Evolutionary conservation across 805 yeast species (phyloP), one percentile per base, ranked within the genome.

Genomic region (Kodamaea sagamina): DNA sequence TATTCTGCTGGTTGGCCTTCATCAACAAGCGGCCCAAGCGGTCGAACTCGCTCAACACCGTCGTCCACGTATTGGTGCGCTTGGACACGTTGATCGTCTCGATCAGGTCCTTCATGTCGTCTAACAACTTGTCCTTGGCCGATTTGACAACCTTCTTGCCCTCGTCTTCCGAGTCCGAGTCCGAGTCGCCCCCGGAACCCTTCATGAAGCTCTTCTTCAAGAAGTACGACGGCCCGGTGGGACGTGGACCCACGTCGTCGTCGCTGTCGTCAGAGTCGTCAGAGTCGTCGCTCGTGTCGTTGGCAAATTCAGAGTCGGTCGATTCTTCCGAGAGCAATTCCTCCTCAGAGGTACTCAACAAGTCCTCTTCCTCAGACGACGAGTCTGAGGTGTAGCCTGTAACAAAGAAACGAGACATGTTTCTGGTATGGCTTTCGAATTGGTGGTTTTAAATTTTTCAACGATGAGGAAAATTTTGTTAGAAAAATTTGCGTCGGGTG

Each of bases 351-450:
- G 77, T 67, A 47, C 74, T 63, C 54, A 72, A 62, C 48, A 74
- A 77, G 48, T 72, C 78, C 52, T 77, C 82, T 50, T 71, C 75
- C 42, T 68, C 71, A 32, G 81, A 75, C 27, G 79, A 73, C 36
- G 77, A 74, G 43, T 78, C 79, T 41, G 81, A 79, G 50, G 75
- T 71, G 59, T 80, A 82, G 53, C 81, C 77, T 47, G 77, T 70
- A 50, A 74, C 77, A 74, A 93, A 93, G 79, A 93, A 92, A 72
- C 96, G 86, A 56, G 98, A 89, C 96, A 89, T 89, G 41, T 29
- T 29, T 29, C 34, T 29, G 15, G 4, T 29, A 19, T 29, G 34
- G 17, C 34, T 29, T 21, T 26, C 27, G 35, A 26, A 18, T 13
- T 32, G 38, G 32, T 32, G 46, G 31, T 35, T 35, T 32, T 40